Base-by-base conservation (phyloP, 345 rosid genomes). In the Combretum micranthum region DNA sequence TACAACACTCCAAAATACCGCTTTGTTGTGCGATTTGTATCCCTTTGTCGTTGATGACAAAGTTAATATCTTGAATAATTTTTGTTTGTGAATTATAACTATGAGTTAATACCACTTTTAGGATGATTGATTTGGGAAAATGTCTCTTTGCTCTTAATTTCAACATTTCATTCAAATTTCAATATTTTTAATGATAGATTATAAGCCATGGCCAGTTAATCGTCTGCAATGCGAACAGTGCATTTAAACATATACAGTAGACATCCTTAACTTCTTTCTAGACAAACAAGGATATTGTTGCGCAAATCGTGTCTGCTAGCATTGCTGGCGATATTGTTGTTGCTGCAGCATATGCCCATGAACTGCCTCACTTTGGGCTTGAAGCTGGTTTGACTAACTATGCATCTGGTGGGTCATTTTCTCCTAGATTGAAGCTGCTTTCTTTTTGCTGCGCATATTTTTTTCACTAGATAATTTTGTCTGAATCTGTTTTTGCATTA, bases 1-100 rank as follows among this genome's bases (percentile, higher is more conserved):
- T 83, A 85, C 56, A 88, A 85, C 82, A 88, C 90, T 4, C 93
- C 96, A 2, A 88, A 85, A 57, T 88, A 85, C 52, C 82, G 95
- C 1, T 80, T 80, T 46, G 91, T 89, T 53, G 91, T 86, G 13
- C 75, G 95, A 63, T 84, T 80, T 67, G 95, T 86, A 81, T 84
- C 83, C 85, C 66, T 22, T 54, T 49, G n/a, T 7, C 22, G 4
- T 8, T 1, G 25, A 20, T 20, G 20, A 50, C 32, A 20, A 50
- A 12, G 23, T 11, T 20, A 20, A 15, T 20, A 20, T 21, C 3
- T 26, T 10, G 8, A 20, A 12, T 20, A 20, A 20, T 15, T n/a
- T 4, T 50, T 50, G 15, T 20, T 50, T 20, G 9, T 32, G 9
- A 32, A 32, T 32, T 1, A 32, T 4, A 11, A 32, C 9, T 11